These are phyloP conservation scores for Helotiales sp. DNA, from an alignment of 2,329 filamentous ascomycete species.

Conservation along the genomic window DNA sequence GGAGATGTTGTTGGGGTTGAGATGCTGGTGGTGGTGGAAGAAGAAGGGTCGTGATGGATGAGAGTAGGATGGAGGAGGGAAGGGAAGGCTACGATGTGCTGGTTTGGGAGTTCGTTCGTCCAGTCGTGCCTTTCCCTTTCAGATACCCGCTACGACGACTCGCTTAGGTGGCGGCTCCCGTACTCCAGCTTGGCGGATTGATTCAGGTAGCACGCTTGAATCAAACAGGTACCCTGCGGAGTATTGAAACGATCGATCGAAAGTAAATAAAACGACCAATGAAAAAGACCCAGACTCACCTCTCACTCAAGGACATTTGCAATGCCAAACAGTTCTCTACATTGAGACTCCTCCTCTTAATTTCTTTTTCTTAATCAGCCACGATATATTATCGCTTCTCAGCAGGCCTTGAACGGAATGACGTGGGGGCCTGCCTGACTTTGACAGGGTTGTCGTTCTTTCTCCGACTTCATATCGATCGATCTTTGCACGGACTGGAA, in stretches of 20 bases:
- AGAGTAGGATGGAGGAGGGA: neutral
- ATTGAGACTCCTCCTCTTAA: neutral
- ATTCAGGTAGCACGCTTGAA: neutral
- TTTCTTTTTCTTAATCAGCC: neutral
- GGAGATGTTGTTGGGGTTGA: neutral
- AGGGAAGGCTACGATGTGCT: constrained; percentile 7
- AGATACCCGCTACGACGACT: neutral
- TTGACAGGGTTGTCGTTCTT: constrained; percentile 1
- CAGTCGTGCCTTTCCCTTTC: constrained; percentile 4
- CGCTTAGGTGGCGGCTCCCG: neutral
- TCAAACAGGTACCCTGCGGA: no score
- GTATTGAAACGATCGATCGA: no score
- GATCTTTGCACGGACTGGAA: constrained; percentile 6
- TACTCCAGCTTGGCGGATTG: neutral
- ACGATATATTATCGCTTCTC: neutral
- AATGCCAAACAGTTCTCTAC: neutral
- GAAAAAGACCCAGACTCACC: no score
- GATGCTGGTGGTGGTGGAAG: neutral
- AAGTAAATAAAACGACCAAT: no score
- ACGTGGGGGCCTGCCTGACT: constrained; percentile 1
- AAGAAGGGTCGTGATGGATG: neutral
- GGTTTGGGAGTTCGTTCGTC: constrained; percentile 1
- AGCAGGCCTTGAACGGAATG: constrained; percentile 10
- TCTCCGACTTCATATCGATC: constrained; percentile 3
- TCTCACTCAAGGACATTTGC: neutral